These are phyloP conservation scores for Casaregolazyma lundiana DNA, from an alignment of 1,139 yeast genomes.

Conservation along the genomic window DNA sequence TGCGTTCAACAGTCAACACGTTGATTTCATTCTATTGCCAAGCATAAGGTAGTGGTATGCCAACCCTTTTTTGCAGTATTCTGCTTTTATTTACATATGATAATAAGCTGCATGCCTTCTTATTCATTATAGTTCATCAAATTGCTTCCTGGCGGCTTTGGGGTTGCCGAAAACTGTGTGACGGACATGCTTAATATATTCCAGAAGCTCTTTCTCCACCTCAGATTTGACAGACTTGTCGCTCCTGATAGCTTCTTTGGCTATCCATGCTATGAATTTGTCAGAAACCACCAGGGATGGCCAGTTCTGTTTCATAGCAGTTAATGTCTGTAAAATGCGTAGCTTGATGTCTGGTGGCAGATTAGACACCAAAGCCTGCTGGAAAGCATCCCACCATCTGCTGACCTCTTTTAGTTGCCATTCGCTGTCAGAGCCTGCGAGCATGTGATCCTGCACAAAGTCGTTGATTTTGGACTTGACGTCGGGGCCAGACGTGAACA, in stretches of 20 bases:
- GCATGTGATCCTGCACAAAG: conserved; percentile 12
- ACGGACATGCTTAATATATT: conserved; percentile 43
- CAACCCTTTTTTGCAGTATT: too few relatives aligned
- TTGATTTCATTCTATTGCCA: too few relatives aligned
- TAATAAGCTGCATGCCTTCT: too few relatives aligned
- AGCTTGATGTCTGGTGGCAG: conserved; percentile 11
- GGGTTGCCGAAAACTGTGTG: conserved; percentile 79
- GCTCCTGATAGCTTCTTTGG: conserved; percentile 38
- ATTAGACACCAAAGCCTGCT: conserved; percentile 13
- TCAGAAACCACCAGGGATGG: conserved; percentile 21
- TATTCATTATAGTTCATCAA: conserved; percentile 44
- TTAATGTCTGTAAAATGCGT: conserved; percentile 25
- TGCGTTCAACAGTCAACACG: too few relatives aligned
- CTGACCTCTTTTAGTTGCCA: conserved; percentile 19
- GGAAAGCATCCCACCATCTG: conserved; percentile 21
- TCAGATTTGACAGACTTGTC: background rate
- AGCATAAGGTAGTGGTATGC: too few relatives aligned
- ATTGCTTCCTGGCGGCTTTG: conserved; percentile 53
- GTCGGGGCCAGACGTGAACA: conserved; percentile 16
- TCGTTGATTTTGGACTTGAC: conserved; percentile 14
- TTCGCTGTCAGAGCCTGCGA: conserved; percentile 8
- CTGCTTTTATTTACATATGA: too few relatives aligned
- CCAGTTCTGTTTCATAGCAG: conserved; percentile 23
- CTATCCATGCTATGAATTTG: conserved; percentile 57
- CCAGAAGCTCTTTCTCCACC: conserved; percentile 34